Percentiles rank a stretch among this genome's conserved stretches.
These are phyloP conservation scores for Vachellia collinsii DNA, from an alignment of 306 rosid genomes.

Conservation along the genomic window DNA sequence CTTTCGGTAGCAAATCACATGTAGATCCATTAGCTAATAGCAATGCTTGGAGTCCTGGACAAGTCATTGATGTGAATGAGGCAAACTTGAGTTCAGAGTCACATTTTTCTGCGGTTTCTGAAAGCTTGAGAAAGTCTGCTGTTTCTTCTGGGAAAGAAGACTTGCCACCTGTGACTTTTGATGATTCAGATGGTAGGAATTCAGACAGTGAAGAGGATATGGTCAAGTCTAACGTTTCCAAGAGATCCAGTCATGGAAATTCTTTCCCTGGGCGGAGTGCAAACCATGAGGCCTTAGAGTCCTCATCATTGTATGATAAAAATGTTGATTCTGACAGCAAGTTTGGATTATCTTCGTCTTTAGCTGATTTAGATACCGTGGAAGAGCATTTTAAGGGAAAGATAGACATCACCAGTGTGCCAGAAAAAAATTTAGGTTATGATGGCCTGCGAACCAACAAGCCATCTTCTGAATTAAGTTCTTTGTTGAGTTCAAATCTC, in stretches of 20 bases:
- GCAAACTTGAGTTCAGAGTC: conserved; percentile 44
- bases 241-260: conserved; percentile 43
- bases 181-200: conserved; percentile 76
- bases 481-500: conserved; percentile 32
- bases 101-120: conserved; percentile 54
- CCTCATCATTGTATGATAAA: conserved; percentile 51
- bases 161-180: conserved; percentile 59
- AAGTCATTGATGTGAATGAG: conserved; percentile 45
- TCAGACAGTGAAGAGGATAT: conserved; percentile 68
- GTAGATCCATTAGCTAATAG: conserved; percentile 43
- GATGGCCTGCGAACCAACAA: conserved; percentile 37
- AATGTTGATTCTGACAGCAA: conserved; percentile 43
- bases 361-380: conserved; percentile 44
- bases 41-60: conserved; percentile 53
- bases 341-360: conserved; percentile 44
- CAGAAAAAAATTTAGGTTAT: conserved; percentile 41
- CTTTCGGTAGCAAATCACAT: conserved; percentile 48
- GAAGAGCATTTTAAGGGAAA: conserved; percentile 44
- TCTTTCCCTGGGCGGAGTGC: conserved; percentile 44
- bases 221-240: conserved; percentile 45
- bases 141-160: conserved; percentile 58
- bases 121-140: conserved; percentile 45
- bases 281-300: conserved; percentile 43
- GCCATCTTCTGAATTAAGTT: conserved; percentile 44
- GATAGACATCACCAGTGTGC: conserved; percentile 28